Evolutionary conservation across 257 asterid genomes (phyloP).

Genomic region (Ajuga chamaepitys): DNA sequence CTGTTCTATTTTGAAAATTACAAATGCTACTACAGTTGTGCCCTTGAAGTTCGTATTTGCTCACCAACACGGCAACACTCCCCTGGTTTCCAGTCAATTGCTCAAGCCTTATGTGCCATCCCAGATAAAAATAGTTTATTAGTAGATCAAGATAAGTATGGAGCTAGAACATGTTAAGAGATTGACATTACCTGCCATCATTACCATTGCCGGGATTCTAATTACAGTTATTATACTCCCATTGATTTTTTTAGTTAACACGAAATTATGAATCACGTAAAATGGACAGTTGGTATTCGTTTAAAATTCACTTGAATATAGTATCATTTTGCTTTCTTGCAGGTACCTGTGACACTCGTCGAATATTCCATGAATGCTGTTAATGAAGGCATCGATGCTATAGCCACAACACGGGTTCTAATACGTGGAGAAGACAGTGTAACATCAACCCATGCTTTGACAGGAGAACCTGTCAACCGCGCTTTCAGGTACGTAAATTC

Average conservation of each 20-base stretch:
- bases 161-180: not conserved
- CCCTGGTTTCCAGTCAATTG: too few species aligned
- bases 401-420: conserved; percentile 77
- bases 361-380: conserved; percentile 80
- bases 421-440: conserved; percentile 56
- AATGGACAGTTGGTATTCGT: not conserved
- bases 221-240: not conserved
- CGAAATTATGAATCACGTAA: too few species aligned
- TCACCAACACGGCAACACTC: too few species aligned
- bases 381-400: conserved; percentile 93
- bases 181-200: conserved; percentile 3
- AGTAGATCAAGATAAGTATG: too few species aligned
- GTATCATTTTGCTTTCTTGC: conserved; percentile 2
- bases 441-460: conserved; percentile 53
- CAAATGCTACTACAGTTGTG: not conserved
- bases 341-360: conserved; percentile 73
- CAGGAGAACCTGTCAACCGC: conserved; percentile 54
- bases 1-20: not conserved
- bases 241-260: too few species aligned
- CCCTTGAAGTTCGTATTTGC: not conserved
- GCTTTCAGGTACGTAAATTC: conserved; percentile 57
- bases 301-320: not conserved
- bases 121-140: too few species aligned
- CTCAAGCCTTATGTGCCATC: too few species aligned
- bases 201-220: not conserved